These are phyloP conservation scores for Xylariomycetidae sp. DNA, from an alignment of 2,329 filamentous ascomycete species.

Conservation along the genomic window DNA sequence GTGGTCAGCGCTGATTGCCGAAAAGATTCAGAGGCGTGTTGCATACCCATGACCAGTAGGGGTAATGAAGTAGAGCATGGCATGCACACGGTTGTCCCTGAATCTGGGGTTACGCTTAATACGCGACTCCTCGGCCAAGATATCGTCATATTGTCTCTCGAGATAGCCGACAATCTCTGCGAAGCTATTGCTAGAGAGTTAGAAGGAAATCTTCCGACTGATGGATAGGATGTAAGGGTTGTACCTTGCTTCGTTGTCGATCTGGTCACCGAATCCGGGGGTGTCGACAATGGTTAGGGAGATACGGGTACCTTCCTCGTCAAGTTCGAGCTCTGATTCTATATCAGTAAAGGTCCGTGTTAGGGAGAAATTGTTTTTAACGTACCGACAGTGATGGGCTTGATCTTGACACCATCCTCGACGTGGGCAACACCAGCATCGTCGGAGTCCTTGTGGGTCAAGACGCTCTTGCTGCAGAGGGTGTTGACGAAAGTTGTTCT, in stretches of 20 bases:
- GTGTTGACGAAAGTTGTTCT: slow-evolving; percentile 99
- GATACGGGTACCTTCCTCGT: slow-evolving; percentile 97
- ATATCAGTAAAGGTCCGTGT: background rate
- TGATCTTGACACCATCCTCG: slow-evolving; percentile 97
- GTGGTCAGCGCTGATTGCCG: slow-evolving; percentile 11
- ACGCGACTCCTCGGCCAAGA: slow-evolving; percentile 97
- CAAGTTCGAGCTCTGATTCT: slow-evolving; percentile 76
- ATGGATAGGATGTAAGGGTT: slow-evolving; percentile 3
- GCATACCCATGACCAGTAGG: slow-evolving; percentile 89
- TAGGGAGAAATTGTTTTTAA: slow-evolving; percentile 19
- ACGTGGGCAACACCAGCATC: slow-evolving; percentile 84
- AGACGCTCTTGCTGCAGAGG: slow-evolving; percentile 90
- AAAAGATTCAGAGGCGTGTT: slow-evolving; percentile 1
- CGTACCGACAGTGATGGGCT: slow-evolving; percentile 94
- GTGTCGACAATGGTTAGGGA: slow-evolving; percentile 98
- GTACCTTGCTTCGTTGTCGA: slow-evolving; percentile 97
- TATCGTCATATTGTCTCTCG: slow-evolving; percentile 98
- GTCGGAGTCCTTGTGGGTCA: slow-evolving; percentile 87
- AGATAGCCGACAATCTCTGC: slow-evolving; percentile 97
- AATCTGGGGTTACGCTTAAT: slow-evolving; percentile 99
- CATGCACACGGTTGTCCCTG: slow-evolving; percentile 98
- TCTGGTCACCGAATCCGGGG: slow-evolving; percentile 96
- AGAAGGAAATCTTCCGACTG: slow-evolving; percentile 1
- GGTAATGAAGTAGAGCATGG: slow-evolving; percentile 98
- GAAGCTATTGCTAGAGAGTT: slow-evolving; percentile 56